Conservation (phyloP, 495 filamentous ascomycete species). For the Penicillium turbatum region DNA sequence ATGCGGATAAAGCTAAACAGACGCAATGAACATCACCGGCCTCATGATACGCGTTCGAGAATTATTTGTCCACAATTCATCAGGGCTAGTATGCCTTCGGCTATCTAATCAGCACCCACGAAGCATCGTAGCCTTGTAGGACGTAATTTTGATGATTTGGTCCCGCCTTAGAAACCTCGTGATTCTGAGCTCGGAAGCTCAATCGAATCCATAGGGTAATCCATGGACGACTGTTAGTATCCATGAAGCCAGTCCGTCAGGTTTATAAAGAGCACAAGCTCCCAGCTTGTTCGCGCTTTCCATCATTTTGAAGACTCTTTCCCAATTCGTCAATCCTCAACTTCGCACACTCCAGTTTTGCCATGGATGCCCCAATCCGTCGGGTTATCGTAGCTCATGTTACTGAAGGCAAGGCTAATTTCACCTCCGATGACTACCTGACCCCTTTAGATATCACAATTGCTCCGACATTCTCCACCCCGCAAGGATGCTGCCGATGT, state of each 20-base stretch:
- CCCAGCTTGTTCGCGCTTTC: background rate
- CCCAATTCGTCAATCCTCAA: too few relatives aligned
- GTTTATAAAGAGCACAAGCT: background rate
- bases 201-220: too few relatives aligned
- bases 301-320: too few relatives aligned
- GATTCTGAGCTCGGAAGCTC: too few relatives aligned
- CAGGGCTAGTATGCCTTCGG: too few relatives aligned
- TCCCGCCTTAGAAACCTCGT: too few relatives aligned
- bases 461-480: constrained; percentile 17
- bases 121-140: too few relatives aligned
- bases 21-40: background rate
- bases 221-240: background rate
- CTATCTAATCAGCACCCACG: too few relatives aligned
- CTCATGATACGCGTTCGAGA: background rate
- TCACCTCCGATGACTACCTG: constrained; percentile 19
- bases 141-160: too few relatives aligned
- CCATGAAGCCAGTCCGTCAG: background rate
- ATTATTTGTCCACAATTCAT: too few relatives aligned
- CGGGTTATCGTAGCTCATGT: constrained; percentile 19
- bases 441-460: constrained; percentile 25
- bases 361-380: constrained; percentile 23
- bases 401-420: constrained; percentile 20
- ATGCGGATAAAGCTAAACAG: background rate
- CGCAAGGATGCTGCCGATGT: constrained; percentile 18
- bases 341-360: too few relatives aligned